These are phyloP conservation scores for Selenicereus undatus DNA, from an alignment of 148 eudicot species.

Conservation along the genomic window DNA sequence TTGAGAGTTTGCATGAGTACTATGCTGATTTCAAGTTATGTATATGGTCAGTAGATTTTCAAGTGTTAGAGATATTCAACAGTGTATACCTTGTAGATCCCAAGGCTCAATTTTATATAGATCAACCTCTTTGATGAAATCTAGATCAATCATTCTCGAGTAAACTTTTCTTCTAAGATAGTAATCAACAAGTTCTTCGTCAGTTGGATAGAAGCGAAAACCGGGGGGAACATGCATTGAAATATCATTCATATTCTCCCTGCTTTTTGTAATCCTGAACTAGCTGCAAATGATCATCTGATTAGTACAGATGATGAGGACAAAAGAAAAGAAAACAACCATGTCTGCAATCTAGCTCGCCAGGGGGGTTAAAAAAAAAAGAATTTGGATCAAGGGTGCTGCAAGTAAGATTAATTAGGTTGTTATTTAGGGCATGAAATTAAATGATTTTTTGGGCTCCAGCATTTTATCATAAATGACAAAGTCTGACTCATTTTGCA, in stretches of 20 bases:
- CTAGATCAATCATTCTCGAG: constrained; percentile 53
- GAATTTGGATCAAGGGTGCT: too few species aligned
- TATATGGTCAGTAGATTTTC: not conserved
- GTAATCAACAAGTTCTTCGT: constrained; percentile 89
- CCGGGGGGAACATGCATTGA: constrained; percentile 79
- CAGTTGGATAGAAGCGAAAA: constrained; percentile 80
- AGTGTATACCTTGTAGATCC: constrained; percentile 68
- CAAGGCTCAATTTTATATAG: constrained; percentile 87
- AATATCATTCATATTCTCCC: constrained; percentile 43
- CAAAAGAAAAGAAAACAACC: not conserved
- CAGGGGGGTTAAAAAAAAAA: not conserved
- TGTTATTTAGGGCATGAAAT: too few species aligned
- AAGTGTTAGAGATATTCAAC: not conserved
- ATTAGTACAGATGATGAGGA: not conserved
- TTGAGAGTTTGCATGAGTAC: too few species aligned
- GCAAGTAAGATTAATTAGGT: too few species aligned
- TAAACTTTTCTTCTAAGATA: constrained; percentile 67
- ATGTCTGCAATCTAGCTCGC: not conserved
- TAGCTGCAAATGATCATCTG: not conserved
- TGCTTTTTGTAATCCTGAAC: constrained; percentile 2
- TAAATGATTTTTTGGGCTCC: too few species aligned
- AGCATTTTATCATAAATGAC: not conserved
- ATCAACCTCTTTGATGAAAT: constrained; percentile 78
- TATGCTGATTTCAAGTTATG: not conserved
- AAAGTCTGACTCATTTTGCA: not conserved